Evolutionary conservation across 768 basidiomycete genomes (phyloP), one percentile per base, ranked within the genome.

Genomic region (Inosperma sp.): DNA sequence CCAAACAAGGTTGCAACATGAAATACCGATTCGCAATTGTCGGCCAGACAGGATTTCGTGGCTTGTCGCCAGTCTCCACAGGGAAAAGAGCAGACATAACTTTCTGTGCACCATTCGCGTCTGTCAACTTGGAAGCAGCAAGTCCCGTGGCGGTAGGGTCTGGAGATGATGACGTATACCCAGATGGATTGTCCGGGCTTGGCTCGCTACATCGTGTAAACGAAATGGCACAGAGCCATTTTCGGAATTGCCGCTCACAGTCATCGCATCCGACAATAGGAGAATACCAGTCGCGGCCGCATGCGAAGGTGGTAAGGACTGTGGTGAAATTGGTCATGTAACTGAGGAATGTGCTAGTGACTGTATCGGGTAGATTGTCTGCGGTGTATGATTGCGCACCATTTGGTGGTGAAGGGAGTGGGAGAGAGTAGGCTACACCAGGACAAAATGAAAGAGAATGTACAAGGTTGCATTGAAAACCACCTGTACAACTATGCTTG

Each of bases 201-300:
- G 72, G 60, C 56, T 93, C 88, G 12, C 77, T 74, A 54, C 91
- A 93, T 21, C 91, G 80, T 12, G 88, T 80, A 60, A 94, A 77
- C 7, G 83, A 80, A 13, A 84, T 68, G 17, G 80, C 64, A 66
- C 92, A 94, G 27, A 88, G 76, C 89, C 89, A 94, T 27, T 69
- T 72, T 27, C 85, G 77, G 63, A 93, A 94, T 19, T 80, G 81
- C 17, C 65, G 65, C 55, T 84, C 79, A 59, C 91, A 93, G 63
- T 88, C 84, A 12, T 78, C 74, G 60, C 92, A 94, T 3, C 81
- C 79, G 22, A 87, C 80, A 17, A 92, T 65, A 0, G 86, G 85
- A 5, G 88, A 91, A 68, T 91, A 94, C 48, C 73, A 61, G 61
- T 92, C 89, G 23, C 87, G 78, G 14, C 88, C 87, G 62, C 92